Base-by-base conservation (phyloP, 2,329 filamentous ascomycete species). In the Aspergillus sergii region DNA sequence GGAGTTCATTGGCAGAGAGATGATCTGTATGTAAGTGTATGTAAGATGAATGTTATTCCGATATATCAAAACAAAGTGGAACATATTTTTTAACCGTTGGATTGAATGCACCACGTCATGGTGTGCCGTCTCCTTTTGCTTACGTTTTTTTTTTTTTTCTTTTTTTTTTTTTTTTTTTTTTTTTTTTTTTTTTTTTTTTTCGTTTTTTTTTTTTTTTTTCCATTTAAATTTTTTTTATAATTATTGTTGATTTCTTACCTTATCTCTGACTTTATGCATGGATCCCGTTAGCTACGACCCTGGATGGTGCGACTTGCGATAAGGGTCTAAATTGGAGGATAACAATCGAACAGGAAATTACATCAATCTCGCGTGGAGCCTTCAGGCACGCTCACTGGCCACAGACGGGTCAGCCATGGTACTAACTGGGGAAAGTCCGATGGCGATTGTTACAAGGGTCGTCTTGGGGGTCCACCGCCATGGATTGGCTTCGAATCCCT, bases 371-470 rank as follows among this genome's bases (percentile, higher is more conserved):
- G 51, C 51, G 32, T 55, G 51, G 51, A 26, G 30, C 51, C 12
- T 36, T 55, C 51, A 36, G 56, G 26, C 43, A 51, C 45, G 4
- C 62, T 62, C 32, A 64, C 53, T 64, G 62, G 63, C 32, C 46
- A 11, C 5, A 30, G n/a, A 21, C 6, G 1, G 43, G 28, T 48
- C 60, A 45, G 54, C 58, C 57, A 57, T 43, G 54, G 45, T 8
- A 41, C 51, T 26, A 60, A 63, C 62, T 43, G 57, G 60, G 60
- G 54, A 60, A 60, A 53, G 55, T 43, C 55, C 55, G 45, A 53
- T 39, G 46, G 16, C 55, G 60, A 60, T 57, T 45, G 57, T 57
- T 57, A 56, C 63, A 63, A 55, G 60, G 60, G 56, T 30, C 26
- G 36, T 11, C 54, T 61, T 54, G 26, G 48, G 14, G 46, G 16